Evolutionary conservation across 306 rosid genomes (phyloP).

Genomic region (Medicago truncatula): DNA sequence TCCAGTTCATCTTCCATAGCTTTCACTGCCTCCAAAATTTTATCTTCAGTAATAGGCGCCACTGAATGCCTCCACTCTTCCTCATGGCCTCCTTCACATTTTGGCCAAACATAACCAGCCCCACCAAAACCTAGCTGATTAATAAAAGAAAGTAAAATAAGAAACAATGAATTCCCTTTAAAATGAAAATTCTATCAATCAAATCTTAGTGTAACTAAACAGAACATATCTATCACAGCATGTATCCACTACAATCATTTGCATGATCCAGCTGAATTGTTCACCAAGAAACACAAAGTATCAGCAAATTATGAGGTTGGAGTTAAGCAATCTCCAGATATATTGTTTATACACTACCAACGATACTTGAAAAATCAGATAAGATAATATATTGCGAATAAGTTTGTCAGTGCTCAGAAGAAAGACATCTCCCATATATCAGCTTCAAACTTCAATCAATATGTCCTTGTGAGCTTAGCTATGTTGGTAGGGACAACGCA

Average conservation of each 20-base stretch:
- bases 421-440: constrained; percentile 8
- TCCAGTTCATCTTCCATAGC: constrained; percentile 72
- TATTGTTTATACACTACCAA: not conserved
- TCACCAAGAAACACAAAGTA: constrained; percentile 1
- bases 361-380: not conserved
- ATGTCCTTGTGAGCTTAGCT: too few relatives aligned
- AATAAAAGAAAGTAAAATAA: constrained; percentile 42
- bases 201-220: constrained; percentile 15
- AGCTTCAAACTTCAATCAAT: constrained; percentile 12
- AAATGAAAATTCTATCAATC: constrained; percentile 21
- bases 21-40: constrained; percentile 65
- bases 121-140: constrained; percentile 94
- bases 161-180: constrained; percentile 36
- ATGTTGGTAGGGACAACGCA: too few relatives aligned
- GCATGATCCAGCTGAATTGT: constrained; percentile 13
- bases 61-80: constrained; percentile 99
- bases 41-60: constrained; percentile 90
- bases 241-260: constrained; percentile 6
- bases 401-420: constrained; percentile 7
- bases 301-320: not conserved
- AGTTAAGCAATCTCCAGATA: constrained; percentile 5
- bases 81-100: constrained; percentile 82
- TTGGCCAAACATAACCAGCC: constrained; percentile 85
- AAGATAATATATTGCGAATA: not conserved
- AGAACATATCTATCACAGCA: constrained; percentile 6